A percentile compares a stretch with the other conserved stretches of the same genome.
Conservation (phyloP, 2,329 filamentous ascomycete genomes). For the Arthroderma uncinatum region DNA sequence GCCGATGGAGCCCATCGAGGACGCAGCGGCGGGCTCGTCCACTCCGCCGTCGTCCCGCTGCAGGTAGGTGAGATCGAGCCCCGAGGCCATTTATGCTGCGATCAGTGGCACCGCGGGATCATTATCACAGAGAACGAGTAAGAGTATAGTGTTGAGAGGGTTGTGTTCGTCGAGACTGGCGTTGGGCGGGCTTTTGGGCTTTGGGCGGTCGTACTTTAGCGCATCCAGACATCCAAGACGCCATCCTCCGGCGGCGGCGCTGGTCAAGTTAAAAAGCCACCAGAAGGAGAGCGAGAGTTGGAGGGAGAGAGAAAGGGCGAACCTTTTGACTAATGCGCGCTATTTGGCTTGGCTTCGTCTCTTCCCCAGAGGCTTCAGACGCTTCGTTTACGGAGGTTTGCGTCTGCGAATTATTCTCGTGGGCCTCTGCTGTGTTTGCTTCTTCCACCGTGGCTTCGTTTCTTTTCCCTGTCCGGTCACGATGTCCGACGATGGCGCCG, state of each 20-base stretch:
- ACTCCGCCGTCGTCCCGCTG: not conserved
- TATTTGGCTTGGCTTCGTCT: not conserved
- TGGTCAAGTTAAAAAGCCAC: not conserved
- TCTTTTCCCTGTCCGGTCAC: not conserved
- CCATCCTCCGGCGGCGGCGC: not conserved
- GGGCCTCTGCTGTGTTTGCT: not conserved
- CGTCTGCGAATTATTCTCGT: too few relatives aligned
- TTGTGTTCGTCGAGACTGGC: too few relatives aligned
- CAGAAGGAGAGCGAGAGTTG: not conserved
- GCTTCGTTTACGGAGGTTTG: too few relatives aligned
- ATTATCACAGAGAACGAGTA: not conserved
- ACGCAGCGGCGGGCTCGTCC: not conserved
- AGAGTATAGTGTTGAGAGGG: too few relatives aligned
- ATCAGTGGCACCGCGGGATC: not conserved
- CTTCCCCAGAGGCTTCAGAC: too few relatives aligned
- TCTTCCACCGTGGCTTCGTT: not conserved
- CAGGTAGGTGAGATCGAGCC: slow-evolving; percentile 1
- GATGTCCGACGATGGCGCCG: not conserved
- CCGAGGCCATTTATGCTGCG: slow-evolving; percentile 1
- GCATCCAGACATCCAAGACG: not conserved
- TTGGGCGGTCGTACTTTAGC: not conserved
- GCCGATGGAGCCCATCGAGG: slow-evolving; percentile 2
- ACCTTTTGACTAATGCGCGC: slow-evolving; percentile 4
- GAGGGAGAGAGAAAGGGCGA: not conserved
- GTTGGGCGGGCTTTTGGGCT: not conserved